These are phyloP conservation scores for Solanum aculeatissimum DNA, from an alignment of 305 asterid species.

Conservation along the genomic window DNA sequence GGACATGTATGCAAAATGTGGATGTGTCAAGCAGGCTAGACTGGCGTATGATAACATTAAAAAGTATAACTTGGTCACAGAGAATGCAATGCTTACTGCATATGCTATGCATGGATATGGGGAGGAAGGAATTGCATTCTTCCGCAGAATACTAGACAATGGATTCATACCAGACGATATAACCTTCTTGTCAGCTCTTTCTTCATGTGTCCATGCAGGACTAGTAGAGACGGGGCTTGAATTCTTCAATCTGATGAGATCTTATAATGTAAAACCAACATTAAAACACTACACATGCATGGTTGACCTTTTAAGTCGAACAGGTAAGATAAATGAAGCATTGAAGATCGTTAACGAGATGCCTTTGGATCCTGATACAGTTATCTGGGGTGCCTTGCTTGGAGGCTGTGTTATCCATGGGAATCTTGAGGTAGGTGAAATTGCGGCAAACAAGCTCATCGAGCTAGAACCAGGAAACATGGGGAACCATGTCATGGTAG, in stretches of 20 bases:
- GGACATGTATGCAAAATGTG: conserved; percentile 74
- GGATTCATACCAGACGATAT: conserved; percentile 49
- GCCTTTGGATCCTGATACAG: conserved; percentile 48
- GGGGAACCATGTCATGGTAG: conserved; percentile 56
- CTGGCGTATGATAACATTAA: conserved; percentile 16
- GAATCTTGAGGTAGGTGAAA: conserved; percentile 52
- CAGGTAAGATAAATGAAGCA: conserved; percentile 48
- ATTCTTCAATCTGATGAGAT: conserved; percentile 43
- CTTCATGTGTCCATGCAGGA: conserved; percentile 70
- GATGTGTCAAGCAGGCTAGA: conserved; percentile 33
- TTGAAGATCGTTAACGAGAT: conserved; percentile 21
- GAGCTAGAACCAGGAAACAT: conserved; percentile 43
- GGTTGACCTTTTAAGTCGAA: conserved; percentile 71
- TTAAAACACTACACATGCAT: conserved; percentile 66
- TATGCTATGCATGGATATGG: conserved; percentile 66
- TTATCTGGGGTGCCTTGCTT: conserved; percentile 73
- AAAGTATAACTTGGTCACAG: conserved; percentile 35
- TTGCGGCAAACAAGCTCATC: conserved; percentile 49
- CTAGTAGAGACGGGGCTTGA: conserved; percentile 39
- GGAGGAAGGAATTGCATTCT: conserved; percentile 48
- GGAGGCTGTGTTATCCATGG: conserved; percentile 64
- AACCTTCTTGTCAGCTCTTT: conserved; percentile 63
- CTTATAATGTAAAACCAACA: conserved; percentile 33
- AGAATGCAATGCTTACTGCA: conserved; percentile 72
- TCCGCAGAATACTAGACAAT: conserved; percentile 26